Evolutionary conservation across 805 yeast genomes (phyloP).

Genomic region (Vanderwaltozyma yarrowii): DNA sequence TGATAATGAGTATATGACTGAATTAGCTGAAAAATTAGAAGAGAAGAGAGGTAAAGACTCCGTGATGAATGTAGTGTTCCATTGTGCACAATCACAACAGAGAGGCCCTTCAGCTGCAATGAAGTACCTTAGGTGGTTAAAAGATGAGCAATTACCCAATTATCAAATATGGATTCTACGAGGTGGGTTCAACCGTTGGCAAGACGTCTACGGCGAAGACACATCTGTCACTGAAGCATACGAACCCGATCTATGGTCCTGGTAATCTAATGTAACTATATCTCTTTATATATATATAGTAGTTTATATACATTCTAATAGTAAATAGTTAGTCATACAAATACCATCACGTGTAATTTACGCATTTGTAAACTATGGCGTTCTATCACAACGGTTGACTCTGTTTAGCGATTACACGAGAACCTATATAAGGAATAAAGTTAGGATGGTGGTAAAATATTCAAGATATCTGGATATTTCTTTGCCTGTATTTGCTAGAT

Average conservation of each 20-base stretch:
- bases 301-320: too few relatives aligned
- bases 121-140: constrained; percentile 35
- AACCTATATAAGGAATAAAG: too few relatives aligned
- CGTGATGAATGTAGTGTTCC: constrained; percentile 47
- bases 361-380: too few relatives aligned
- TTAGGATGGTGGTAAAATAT: too few relatives aligned
- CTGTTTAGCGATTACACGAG: too few relatives aligned
- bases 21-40: constrained; percentile 32
- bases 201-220: constrained; percentile 60
- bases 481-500: too few relatives aligned
- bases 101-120: constrained; percentile 84
- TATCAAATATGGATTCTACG: constrained; percentile 57
- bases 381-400: too few relatives aligned
- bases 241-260: constrained; percentile 35
- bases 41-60: constrained; percentile 6
- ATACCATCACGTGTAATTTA: too few relatives aligned
- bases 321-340: too few relatives aligned
- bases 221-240: constrained; percentile 50
- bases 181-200: constrained; percentile 90
- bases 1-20: constrained; percentile 62
- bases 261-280: too few relatives aligned
- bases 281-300: too few relatives aligned
- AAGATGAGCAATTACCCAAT: constrained; percentile 19
- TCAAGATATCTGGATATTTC: too few relatives aligned
- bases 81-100: constrained; percentile 84